phyloP scores from a whole-genome alignment of 1,139 yeast genomes.

The Dujonia santamariae region DNA sequence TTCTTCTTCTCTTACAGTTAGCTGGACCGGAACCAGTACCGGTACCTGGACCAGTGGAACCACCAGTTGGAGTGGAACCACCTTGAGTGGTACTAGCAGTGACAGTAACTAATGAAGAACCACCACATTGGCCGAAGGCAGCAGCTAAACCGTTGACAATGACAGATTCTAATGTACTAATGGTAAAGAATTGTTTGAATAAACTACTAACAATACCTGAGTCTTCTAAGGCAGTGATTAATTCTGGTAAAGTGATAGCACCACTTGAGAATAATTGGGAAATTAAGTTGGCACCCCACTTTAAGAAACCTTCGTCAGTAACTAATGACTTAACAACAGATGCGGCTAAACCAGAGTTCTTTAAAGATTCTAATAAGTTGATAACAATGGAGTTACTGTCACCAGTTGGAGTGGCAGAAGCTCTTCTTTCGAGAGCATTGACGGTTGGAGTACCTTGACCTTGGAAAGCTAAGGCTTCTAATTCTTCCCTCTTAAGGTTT shows the following conservation, averaged over 20 bases:
- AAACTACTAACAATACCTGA: constrained; percentile 42
- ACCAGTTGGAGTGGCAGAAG: constrained; percentile 11
- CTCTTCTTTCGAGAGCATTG: constrained; percentile 2
- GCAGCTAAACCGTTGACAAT: constrained; percentile 47
- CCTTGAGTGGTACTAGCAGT: constrained; percentile 13
- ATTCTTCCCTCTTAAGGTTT: constrained; percentile 23
- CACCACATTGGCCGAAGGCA: constrained; percentile 41
- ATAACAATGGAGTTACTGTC: constrained; percentile 21
- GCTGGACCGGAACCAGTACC: constrained; percentile 11
- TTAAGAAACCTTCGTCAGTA: constrained; percentile 37
- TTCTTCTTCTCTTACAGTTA: constrained; percentile 26
- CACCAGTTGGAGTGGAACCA: constrained; percentile 15
- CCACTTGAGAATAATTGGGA: constrained; percentile 26
- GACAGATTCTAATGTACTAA: constrained; percentile 39
- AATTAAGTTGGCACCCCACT: constrained; percentile 41
- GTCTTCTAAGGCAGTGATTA: constrained; percentile 28
- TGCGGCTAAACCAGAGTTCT: constrained; percentile 42
- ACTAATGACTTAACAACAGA: constrained; percentile 40
- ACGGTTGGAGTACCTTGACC: constrained; percentile 9
- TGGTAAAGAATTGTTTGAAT: constrained; percentile 38
- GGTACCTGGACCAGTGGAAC: constrained; percentile 16
- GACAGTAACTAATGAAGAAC: constrained; percentile 24
- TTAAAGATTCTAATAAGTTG: constrained; percentile 44
- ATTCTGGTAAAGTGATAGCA: constrained; percentile 27
- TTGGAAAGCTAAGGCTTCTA: constrained; percentile 4